These are phyloP conservation scores for Trametes versicolor DNA, from an alignment of 1,284 basidiomycete genomes.

Conservation along the genomic window DNA sequence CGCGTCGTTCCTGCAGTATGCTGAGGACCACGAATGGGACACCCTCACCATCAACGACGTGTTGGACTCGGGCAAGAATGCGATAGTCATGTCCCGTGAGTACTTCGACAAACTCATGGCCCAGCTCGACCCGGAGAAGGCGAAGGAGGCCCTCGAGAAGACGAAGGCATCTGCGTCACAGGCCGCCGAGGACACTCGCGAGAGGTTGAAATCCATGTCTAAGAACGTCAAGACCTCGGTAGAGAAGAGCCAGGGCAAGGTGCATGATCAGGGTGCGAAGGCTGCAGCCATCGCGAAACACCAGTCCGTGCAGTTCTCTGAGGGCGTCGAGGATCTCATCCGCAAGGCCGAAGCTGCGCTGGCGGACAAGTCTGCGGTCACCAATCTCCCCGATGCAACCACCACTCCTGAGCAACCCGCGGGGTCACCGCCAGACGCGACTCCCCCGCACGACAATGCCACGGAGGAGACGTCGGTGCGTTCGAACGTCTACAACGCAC, in stretches of 20 bases:
- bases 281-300: constrained; percentile 57
- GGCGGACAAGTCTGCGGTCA: constrained; percentile 50
- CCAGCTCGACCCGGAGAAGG: constrained; percentile 48
- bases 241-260: constrained; percentile 51
- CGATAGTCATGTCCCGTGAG: constrained; percentile 48
- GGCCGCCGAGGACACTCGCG: constrained; percentile 55
- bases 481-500: constrained; percentile 69
- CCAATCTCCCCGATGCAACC: constrained; percentile 45
- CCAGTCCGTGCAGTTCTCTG: constrained; percentile 61
- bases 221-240: constrained; percentile 61
- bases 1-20: constrained; percentile 80
- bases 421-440: constrained; percentile 41
- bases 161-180: constrained; percentile 52
- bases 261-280: constrained; percentile 51
- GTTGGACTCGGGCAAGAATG: constrained; percentile 63
- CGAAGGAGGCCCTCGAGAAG: constrained; percentile 50
- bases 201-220: constrained; percentile 58
- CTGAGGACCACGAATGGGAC: constrained; percentile 84
- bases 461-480: constrained; percentile 35
- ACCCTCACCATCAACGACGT: constrained; percentile 69
- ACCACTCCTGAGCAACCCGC: constrained; percentile 46
- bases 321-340: constrained; percentile 73
- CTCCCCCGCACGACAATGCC: constrained; percentile 35
- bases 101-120: constrained; percentile 35
- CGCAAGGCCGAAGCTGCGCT: constrained; percentile 76